Percentiles rank a stretch among this genome's conserved stretches.
These are phyloP conservation scores for Hymenoscyphus albidus DNA, from an alignment of 2,329 filamentous ascomycete genomes.

Conservation along the genomic window DNA sequence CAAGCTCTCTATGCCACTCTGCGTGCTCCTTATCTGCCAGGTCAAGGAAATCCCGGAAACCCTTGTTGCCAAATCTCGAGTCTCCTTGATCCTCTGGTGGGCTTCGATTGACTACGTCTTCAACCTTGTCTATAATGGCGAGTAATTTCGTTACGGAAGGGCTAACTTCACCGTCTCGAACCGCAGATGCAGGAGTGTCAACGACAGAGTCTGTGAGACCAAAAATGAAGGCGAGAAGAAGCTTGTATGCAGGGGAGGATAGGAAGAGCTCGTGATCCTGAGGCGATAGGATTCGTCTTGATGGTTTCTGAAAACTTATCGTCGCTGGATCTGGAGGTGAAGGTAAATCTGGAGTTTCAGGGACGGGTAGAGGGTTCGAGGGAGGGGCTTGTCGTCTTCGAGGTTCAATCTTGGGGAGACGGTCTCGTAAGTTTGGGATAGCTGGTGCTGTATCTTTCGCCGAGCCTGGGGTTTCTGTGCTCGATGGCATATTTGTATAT, in stretches of 20 bases:
- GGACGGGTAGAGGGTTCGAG: slow-evolving; percentile 59
- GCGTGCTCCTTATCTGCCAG: slow-evolving; percentile 50
- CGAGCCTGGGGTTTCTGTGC: slow-evolving; percentile 14
- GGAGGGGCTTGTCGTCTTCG: slow-evolving; percentile 51
- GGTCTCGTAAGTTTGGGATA: slow-evolving; percentile 51
- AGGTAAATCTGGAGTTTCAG: slow-evolving; percentile 71
- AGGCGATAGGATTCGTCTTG: slow-evolving; percentile 74
- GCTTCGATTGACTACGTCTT: slow-evolving; percentile 60
- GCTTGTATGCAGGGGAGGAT: slow-evolving; percentile 66
- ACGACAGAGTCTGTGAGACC: slow-evolving; percentile 76
- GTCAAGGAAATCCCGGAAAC: slow-evolving; percentile 80
- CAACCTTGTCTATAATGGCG: slow-evolving; percentile 64
- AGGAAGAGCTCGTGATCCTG: slow-evolving; percentile 80
- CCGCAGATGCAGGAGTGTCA: slow-evolving; percentile 62
- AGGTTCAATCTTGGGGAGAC: slow-evolving; percentile 65
- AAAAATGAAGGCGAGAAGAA: slow-evolving; percentile 84
- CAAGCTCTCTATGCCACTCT: slow-evolving; percentile 62
- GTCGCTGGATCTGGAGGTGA: slow-evolving; percentile 58
- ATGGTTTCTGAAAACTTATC: slow-evolving; percentile 62
- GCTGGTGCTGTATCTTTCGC: slow-evolving; percentile 16
- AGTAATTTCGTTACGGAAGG: slow-evolving; percentile 61
- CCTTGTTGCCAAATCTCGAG: slow-evolving; percentile 90
- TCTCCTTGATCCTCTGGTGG: slow-evolving; percentile 84
- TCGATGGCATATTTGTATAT: slow-evolving; percentile 28
- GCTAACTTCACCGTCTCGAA: slow-evolving; percentile 54